These are phyloP conservation scores for Botrytis porri DNA, from an alignment of 2,329 filamentous ascomycete genomes.

Conservation along the genomic window DNA sequence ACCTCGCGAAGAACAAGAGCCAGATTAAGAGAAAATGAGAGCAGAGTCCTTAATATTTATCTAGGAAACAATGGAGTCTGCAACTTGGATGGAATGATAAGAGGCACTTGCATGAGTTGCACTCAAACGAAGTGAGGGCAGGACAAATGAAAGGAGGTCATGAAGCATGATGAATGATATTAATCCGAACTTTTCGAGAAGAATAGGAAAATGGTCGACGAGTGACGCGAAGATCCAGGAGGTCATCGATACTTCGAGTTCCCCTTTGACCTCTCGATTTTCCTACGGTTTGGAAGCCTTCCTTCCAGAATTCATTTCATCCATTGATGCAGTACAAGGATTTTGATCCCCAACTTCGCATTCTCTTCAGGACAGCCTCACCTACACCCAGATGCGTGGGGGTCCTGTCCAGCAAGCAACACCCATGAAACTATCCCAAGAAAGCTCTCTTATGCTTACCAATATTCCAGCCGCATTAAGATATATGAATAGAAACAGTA, in stretches of 20 bases:
- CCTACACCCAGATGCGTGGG: not conserved
- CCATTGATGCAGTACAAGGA: not conserved
- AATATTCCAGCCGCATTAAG: not conserved
- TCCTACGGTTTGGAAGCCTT: not conserved
- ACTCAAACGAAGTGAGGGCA: not conserved
- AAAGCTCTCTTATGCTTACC: not conserved
- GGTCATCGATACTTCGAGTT: not conserved
- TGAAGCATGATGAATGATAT: not conserved
- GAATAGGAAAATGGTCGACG: not conserved
- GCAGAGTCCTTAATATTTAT: not conserved
- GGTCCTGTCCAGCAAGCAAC: not conserved
- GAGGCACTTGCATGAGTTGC: not conserved
- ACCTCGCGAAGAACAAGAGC: not conserved
- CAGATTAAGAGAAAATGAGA: not conserved
- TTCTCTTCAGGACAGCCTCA: not conserved
- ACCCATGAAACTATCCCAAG: slow-evolving; percentile 2
- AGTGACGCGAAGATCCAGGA: not conserved
- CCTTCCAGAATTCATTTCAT: not conserved
- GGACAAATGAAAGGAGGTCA: not conserved
- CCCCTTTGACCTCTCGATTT: not conserved
- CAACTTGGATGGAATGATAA: not conserved
- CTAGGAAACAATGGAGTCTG: not conserved
- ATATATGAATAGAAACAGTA: not conserved
- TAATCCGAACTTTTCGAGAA: not conserved
- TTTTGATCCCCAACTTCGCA: not conserved